Evolutionary conservation across 1,139 yeast species (phyloP), one percentile per base, ranked within the genome.

Genomic region (Yamadazyma pseudoaaseri): DNA sequence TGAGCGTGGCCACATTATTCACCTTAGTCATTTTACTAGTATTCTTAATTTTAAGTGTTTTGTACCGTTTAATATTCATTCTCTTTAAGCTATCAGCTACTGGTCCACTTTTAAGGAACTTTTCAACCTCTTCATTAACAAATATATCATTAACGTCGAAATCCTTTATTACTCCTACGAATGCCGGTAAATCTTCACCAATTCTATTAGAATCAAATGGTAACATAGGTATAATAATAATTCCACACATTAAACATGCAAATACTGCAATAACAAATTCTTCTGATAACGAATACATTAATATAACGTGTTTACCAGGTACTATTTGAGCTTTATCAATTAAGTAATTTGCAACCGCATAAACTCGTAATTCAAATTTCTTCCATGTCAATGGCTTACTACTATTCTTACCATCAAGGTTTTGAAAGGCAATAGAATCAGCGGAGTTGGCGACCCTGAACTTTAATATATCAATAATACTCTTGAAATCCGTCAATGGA

Each of bases 201-300:
- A 82, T 65, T 38, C 92, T 65, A 33, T 73, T 74, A 8, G 80
- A 71, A 46, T 85, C 90, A 34, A 89, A 64, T 0, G 95, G 89
- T 5, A 84, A 69, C 56, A 92, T 59, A 0, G 97, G 96, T 11
- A 92, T 77, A 0, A 92, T 83, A 6, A 85, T 72, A 3, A 89
- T 66, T 1, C 97, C 96, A 42, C 90, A 74, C 41, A 83, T 61
- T 54, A 92, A 73, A 54, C 97, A 92, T 0, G 98, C 97, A 56
- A 81, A 81, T 0, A 89, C 69, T 1, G 96, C 87, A 27, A 86
- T 78, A 6, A 84, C 78, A 53, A 79, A 92, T 42, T 92, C 97
- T 40, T 90, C 96, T 1, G 92, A 80, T 34, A 92, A 76, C 0
- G 96, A 83, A 52, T 86, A 87, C 84, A 89, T 84, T 45, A 92